Evolutionary conservation across 306 rosid genomes (phyloP).

Genomic region (Begonia loranthoides): DNA sequence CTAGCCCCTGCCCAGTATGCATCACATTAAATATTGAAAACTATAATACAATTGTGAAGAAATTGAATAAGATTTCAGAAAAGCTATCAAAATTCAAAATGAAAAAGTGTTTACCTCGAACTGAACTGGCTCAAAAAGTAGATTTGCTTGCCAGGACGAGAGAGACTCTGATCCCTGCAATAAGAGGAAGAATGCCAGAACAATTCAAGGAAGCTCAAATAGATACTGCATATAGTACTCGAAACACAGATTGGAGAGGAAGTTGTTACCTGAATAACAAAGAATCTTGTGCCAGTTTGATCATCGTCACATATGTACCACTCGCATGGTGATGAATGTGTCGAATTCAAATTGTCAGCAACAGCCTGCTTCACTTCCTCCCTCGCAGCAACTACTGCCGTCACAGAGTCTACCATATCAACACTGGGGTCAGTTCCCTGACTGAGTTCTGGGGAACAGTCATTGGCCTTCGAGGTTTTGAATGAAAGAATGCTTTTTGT

Average conservation of each 20-base stretch:
- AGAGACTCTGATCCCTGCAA: conserved; percentile 81
- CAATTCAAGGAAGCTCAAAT: too few species aligned
- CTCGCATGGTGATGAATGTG: conserved; percentile 70
- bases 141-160: conserved; percentile 96
- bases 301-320: conserved; percentile 89
- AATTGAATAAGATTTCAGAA: not conserved
- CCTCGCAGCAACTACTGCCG: conserved; percentile 92
- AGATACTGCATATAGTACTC: too few species aligned
- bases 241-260: not conserved
- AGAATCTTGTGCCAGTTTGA: conserved; percentile 51
- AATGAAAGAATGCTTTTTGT: conserved; percentile 67
- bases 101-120: conserved; percentile 46
- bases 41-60: too few species aligned
- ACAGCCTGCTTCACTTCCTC: conserved; percentile 98
- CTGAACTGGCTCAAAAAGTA: conserved; percentile 78
- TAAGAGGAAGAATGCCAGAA: too few species aligned
- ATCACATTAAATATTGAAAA: too few species aligned
- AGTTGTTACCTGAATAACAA: conserved; percentile 63
- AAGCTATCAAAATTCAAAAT: too few species aligned
- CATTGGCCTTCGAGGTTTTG: conserved; percentile 36
- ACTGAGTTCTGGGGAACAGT: conserved; percentile 24
- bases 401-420: conserved; percentile 42
- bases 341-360: conserved; percentile 78
- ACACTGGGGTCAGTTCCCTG: conserved; percentile 38
- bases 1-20: conserved; percentile 37